A percentile compares a stretch with the other conserved stretches of the same genome.
These are phyloP conservation scores for Alternaria brassicae DNA, from an alignment of 2,329 filamentous ascomycete genomes.

Conservation along the genomic window DNA sequence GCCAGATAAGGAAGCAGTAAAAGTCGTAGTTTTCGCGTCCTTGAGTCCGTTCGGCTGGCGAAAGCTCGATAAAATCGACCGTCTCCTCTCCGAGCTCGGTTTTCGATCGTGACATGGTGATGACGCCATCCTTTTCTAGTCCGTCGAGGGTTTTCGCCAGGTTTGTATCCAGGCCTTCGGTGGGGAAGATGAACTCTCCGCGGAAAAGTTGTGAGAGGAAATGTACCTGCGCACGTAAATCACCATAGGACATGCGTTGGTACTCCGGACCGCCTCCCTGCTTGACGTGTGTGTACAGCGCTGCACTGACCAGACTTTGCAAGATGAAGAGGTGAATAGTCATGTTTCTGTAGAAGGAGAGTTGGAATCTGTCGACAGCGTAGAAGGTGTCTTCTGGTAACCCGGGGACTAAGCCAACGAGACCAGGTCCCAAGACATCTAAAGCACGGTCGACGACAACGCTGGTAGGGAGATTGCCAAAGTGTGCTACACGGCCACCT, in stretches of 20 bases:
- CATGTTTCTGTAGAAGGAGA: conserved; percentile 99
- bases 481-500: conserved; percentile 92
- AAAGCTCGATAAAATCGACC: conserved; percentile 74
- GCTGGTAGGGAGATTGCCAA: conserved; percentile 78
- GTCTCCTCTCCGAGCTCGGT: conserved; percentile 50
- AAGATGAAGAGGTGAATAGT: conserved; percentile 98
- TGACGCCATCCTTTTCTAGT: conserved; percentile 79
- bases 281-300: conserved; percentile 91
- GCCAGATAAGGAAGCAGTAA: conserved; percentile 98
- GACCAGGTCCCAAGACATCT: conserved; percentile 86
- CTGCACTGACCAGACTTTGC: conserved; percentile 86
- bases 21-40: conserved; percentile 97
- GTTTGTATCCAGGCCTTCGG: conserved; percentile 81
- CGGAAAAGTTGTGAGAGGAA: conserved; percentile 93
- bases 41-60: conserved; percentile 74
- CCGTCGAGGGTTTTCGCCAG: conserved; percentile 78
- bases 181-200: conserved; percentile 95
- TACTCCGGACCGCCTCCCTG: conserved; percentile 82
- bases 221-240: conserved; percentile 78
- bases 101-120: conserved; percentile 66
- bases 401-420: conserved; percentile 80
- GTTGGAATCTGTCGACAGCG: conserved; percentile 91
- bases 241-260: conserved; percentile 78
- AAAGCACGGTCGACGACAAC: conserved; percentile 88
- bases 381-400: conserved; percentile 92